A percentile compares a stretch with the other conserved stretches of the same genome.
These are phyloP conservation scores for Penicillium samsonianum DNA, from an alignment of 495 filamentous ascomycete species.

Conservation along the genomic window DNA sequence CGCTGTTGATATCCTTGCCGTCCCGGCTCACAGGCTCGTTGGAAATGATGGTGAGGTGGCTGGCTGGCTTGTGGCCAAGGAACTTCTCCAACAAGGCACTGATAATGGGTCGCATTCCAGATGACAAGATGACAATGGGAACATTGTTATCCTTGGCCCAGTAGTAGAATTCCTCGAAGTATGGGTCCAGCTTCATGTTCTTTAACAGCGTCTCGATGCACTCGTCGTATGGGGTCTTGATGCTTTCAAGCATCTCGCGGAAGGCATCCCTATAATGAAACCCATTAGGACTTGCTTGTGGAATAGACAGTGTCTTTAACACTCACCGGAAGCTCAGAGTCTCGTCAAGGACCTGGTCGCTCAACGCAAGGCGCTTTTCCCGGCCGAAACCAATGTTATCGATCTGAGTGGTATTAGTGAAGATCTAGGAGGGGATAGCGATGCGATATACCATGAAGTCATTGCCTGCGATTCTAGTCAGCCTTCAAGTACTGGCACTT, in stretches of 20 bases:
- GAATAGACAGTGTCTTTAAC: background rate
- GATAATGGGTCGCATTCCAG: conserved; percentile 92
- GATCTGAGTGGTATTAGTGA: conserved; percentile 52
- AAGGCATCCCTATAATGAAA: conserved; percentile 64
- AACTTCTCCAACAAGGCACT: conserved; percentile 74
- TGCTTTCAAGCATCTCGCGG: conserved; percentile 81
- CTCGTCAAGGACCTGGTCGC: conserved; percentile 68
- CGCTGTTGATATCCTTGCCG: conserved; percentile 74
- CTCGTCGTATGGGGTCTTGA: conserved; percentile 73
- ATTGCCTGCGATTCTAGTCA: conserved; percentile 62
- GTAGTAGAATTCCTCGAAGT: conserved; percentile 81
- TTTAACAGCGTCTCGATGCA: conserved; percentile 73
- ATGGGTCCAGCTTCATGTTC: conserved; percentile 84
- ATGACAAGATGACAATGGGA: conserved; percentile 86
- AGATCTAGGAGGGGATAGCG: background rate
- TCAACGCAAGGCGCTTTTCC: conserved; percentile 62
- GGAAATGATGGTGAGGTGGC: conserved; percentile 79
- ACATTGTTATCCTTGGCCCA: conserved; percentile 81
- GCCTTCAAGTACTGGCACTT: conserved; percentile 9
- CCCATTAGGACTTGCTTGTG: background rate
- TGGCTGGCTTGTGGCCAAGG: conserved; percentile 64
- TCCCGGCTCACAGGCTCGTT: conserved; percentile 70
- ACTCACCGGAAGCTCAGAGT: conserved; percentile 68
- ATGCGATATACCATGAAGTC: conserved; percentile 67
- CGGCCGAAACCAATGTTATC: conserved; percentile 86